Evolutionary conservation across 768 basidiomycete genomes (phyloP), one percentile per base, ranked within the genome.

Genomic region (Tylopilus vinaceipallidus): DNA sequence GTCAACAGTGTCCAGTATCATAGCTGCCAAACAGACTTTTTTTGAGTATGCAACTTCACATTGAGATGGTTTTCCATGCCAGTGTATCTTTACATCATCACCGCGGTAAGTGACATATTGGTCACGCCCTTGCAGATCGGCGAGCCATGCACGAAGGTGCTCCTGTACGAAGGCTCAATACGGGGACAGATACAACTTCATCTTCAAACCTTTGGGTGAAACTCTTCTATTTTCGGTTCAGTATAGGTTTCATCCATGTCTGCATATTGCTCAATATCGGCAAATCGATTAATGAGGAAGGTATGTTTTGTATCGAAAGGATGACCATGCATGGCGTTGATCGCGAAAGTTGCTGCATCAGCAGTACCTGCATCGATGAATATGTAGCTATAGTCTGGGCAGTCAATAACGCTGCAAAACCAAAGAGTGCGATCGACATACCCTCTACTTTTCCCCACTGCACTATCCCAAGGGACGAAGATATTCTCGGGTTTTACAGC

Each of bases 31-130:
- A 42, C 73, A 84, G 57, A 92, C 93, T 50, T 81, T 79, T 74
- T 91, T 88, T 48, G 71, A 72, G 61, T 86, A 76, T 3, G 89
- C 87, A 38, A 88, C 61, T 66, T 94, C 91, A 60, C 85, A 83
- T 56, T 89, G 87, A 9, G 90, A 91, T 42, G 89, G 87, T 58
- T 91, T 90, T 42, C 92, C 91, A 60, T 94, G 91, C 95, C 94
- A 99, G 61, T 83, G 77, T 59, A 99, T 84, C 56, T 86, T 79
- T 45, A 95, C 91, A 55, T 95, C 89, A 60, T 95, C 91, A 40
- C 90, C 91, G 33, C 91, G 84, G 68, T 95, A 94, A 33, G 91
- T 94, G 49, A 91, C 86, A 73, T 93, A 93, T 66, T 99, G 97
- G 68, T 99, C 97, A 53, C 95, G 87, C 30, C 94, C 93, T 68